Conservation (phyloP, 805 yeast genomes). For the Yamadazyma ubonensis region DNA sequence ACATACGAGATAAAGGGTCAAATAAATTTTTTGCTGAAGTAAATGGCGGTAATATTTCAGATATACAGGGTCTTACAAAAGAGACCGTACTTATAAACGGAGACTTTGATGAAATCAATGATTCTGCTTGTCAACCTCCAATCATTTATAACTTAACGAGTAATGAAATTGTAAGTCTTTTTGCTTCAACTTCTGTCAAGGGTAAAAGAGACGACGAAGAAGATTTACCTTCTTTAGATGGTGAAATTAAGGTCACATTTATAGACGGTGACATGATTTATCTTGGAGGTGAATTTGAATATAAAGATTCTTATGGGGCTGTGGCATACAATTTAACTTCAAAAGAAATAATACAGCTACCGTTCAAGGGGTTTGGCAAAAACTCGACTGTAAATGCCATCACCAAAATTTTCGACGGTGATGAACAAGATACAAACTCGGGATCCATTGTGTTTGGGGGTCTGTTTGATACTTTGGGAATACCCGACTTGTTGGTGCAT, state of each 20-base stretch:
- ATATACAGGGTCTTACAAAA: slow-evolving; percentile 24
- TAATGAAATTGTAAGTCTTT: slow-evolving; percentile 23
- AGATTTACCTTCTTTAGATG: slow-evolving; percentile 22
- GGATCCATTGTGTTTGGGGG: slow-evolving; percentile 80
- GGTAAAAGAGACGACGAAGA: slow-evolving; percentile 18
- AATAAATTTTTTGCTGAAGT: slow-evolving; percentile 26
- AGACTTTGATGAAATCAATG: slow-evolving; percentile 34
- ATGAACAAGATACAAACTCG: slow-evolving; percentile 19
- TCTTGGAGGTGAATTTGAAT: slow-evolving; percentile 76
- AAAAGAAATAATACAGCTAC: slow-evolving; percentile 44
- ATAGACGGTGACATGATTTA: slow-evolving; percentile 53
- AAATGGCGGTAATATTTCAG: slow-evolving; percentile 35
- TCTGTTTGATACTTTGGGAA: slow-evolving; percentile 59
- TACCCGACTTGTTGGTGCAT: slow-evolving; percentile 41
- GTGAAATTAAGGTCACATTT: slow-evolving; percentile 32
- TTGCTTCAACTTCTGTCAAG: slow-evolving; percentile 12
- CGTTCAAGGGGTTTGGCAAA: slow-evolving; percentile 75
- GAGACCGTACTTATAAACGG: slow-evolving; percentile 36
- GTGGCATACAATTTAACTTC: slow-evolving; percentile 59
- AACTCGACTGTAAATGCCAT: slow-evolving; percentile 64
- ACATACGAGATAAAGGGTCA: slow-evolving; percentile 22
- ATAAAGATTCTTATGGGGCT: slow-evolving; percentile 53
- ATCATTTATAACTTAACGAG: slow-evolving; percentile 34
- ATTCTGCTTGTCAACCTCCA: slow-evolving; percentile 27
- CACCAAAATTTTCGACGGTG: slow-evolving; percentile 39